These are phyloP conservation scores for Vaccinium darrowii DNA, from an alignment of 148 eudicot genomes.

Conservation along the genomic window DNA sequence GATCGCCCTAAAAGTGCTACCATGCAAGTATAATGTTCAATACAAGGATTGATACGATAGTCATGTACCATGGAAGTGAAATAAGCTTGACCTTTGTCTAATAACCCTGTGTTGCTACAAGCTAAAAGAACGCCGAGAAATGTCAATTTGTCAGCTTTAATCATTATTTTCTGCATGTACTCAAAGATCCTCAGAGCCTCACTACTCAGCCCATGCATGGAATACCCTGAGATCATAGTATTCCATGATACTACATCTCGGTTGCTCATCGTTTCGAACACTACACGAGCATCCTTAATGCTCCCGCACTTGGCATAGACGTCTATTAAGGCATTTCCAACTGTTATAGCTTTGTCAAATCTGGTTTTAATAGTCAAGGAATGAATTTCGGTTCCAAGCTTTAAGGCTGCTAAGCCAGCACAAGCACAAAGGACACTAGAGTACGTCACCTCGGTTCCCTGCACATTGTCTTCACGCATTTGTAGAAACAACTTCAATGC, in stretches of 20 bases:
- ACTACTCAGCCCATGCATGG: constrained; percentile 77
- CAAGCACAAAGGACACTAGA: constrained; percentile 78
- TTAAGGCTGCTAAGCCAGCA: constrained; percentile 63
- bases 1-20: constrained; percentile 71
- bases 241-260: constrained; percentile 84
- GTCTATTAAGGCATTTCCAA: constrained; percentile 74
- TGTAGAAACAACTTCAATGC: constrained; percentile 57
- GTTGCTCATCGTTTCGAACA: constrained; percentile 58
- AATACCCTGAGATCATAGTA: constrained; percentile 71
- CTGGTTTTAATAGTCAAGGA: constrained; percentile 62
- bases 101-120: constrained; percentile 74
- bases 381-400: constrained; percentile 75
- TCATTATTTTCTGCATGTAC: constrained; percentile 46
- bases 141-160: constrained; percentile 58
- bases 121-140: constrained; percentile 83
- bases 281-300: constrained; percentile 67
- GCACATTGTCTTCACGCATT: constrained; percentile 57
- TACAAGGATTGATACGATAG: constrained; percentile 65
- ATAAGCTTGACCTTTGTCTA: constrained; percentile 57
- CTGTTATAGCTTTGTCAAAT: constrained; percentile 50
- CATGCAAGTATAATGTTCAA: constrained; percentile 95
- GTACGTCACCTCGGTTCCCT: constrained; percentile 73
- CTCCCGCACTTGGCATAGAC: constrained; percentile 91
- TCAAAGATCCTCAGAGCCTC: constrained; percentile 66
- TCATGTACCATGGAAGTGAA: constrained; percentile 54